Base-by-base conservation (phyloP, 441 rosid species). In the Erysimum cheiri region DNA sequence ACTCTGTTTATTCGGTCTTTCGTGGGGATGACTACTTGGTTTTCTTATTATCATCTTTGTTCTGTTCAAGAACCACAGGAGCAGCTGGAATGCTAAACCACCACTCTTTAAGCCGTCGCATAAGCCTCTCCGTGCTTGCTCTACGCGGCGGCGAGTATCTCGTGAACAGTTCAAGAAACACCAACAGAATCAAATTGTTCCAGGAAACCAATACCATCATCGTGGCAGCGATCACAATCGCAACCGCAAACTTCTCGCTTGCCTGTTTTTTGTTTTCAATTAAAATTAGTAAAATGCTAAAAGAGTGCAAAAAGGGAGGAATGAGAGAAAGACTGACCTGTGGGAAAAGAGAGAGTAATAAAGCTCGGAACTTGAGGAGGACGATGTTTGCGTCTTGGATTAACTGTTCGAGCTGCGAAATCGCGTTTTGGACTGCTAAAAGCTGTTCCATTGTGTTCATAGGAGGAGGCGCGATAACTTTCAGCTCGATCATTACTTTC, bases 71-170 rank as follows among this genome's bases (percentile, higher is more conserved):
- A 67, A 83, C 54, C 4, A 91, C 93, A 0, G 92, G 97, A 44
- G 97, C 97, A 2, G 97, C 98, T 0, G 98, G 98, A 61, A 91
- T 84, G 78, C 98, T 88, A 79, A 88, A 88, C 98, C 98, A 94
- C 96, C 96, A 91, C 62, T 91, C 98, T 77, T 83, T 87, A 76
- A 91, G 52, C 69, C 98, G 86, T 81, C 98, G 84, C 64, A 64
- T 71, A 74, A 79, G 72, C 74, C 96, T 83, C 68, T 88, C 98
- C 0, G 87, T 86, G 81, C 85, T 82, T 22, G 78, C 90, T 81
- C 72, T 83, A 70, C 97, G 82, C 3, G 71, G 78, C 4, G 96
- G 96, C 0, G 97, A 90, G 70, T 88, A 88, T 65, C 90, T 78
- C 0, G 98, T 94, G 77, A 85, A 94, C 5, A 53, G 69, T 77